phyloP scores from a whole-genome alignment of 2,329 filamentous ascomycete genomes.

The Aureobasidium sp. region DNA sequence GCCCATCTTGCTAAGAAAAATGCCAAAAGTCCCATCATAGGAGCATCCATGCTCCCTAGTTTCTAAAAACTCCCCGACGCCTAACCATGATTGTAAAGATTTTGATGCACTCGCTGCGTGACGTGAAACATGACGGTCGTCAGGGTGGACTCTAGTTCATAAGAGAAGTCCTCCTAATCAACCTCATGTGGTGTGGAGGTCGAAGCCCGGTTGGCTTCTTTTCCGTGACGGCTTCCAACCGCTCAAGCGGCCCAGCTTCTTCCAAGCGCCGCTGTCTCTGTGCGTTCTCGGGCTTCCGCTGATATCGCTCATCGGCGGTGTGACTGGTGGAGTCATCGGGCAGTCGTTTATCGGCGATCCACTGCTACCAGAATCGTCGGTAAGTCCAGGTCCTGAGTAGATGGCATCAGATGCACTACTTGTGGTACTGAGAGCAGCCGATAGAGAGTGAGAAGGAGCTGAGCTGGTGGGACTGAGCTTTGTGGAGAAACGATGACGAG shows the following conservation, averaged over 20 bases:
- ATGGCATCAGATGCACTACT: conserved; percentile 20
- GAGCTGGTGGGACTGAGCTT: conserved; percentile 27
- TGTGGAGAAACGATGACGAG: conserved; percentile 25
- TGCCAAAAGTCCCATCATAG: background rate
- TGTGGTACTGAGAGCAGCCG: conserved; percentile 1
- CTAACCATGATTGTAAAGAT: conserved; percentile 10
- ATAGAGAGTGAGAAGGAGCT: conserved; percentile 17
- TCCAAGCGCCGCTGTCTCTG: conserved; percentile 30
- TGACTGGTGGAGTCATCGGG: conserved; percentile 69
- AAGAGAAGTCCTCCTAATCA: conserved; percentile 3
- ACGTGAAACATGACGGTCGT: conserved; percentile 6
- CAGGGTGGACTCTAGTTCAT: conserved; percentile 2
- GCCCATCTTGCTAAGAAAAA: conserved; percentile 2
- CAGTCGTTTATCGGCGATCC: conserved; percentile 38
- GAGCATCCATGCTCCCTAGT: background rate
- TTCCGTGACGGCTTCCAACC: conserved; percentile 28
- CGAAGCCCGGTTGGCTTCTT: conserved; percentile 21
- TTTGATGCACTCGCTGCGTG: conserved; percentile 12
- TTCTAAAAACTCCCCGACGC: conserved; percentile 8
- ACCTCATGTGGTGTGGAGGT: conserved; percentile 6
- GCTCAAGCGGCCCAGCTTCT: conserved; percentile 29
- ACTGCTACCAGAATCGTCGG: conserved; percentile 58
- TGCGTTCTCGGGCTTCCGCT: conserved; percentile 14
- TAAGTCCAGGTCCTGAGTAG: conserved; percentile 39
- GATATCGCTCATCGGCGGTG: conserved; percentile 47